Evolutionary conservation across 768 basidiomycete genomes (phyloP), one percentile per base, ranked within the genome.

Genomic region (Megacollybia marginata): DNA sequence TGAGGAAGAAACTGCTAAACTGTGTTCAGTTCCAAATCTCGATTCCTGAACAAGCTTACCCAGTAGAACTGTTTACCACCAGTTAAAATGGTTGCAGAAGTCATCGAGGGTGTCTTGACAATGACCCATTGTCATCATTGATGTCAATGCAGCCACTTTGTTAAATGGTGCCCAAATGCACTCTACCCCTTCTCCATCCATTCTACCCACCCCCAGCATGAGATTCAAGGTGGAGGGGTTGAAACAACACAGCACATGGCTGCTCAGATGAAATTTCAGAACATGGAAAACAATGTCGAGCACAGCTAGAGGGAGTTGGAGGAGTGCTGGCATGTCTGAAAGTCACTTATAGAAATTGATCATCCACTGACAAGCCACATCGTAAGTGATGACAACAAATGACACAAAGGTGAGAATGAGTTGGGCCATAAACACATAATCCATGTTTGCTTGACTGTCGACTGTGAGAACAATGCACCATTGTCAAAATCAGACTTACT

Each of bases 101-200:
- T 66, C 61, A n/a, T 67, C 59, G 9, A 66, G 47, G 0, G 59
- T 62, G 28, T 67, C 62, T 9, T 51, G 48, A 0, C 56, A 54
- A 3, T 48, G 36, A 4, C 61, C 61, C 1, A 56, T 59, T 1
- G 54, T 55, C 59, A 28, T 28, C 23, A 28, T 28, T 6, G 23
- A 28, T 6, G 23, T 28, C 2, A 6, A 28, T 3, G 23, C 38
- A 7, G 55, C 59, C 4, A 43, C 48, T 9, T 42, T 44, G 44
- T 59, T 62, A 9, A 59, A 44, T 50, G 49, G 52, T 1, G 65
- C 53, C 72, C 71, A 74, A 3, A 55, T 57, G 0, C 59, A 46
- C 44, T 74, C 70, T 0, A 65, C 57, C 0, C 54, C 67, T 46
- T 74, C 69, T 0, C 70, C 65, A 52, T 68, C 64, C 5, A 58